Conservation (phyloP, 139 green algal genomes). For the Chara braunii region DNA sequence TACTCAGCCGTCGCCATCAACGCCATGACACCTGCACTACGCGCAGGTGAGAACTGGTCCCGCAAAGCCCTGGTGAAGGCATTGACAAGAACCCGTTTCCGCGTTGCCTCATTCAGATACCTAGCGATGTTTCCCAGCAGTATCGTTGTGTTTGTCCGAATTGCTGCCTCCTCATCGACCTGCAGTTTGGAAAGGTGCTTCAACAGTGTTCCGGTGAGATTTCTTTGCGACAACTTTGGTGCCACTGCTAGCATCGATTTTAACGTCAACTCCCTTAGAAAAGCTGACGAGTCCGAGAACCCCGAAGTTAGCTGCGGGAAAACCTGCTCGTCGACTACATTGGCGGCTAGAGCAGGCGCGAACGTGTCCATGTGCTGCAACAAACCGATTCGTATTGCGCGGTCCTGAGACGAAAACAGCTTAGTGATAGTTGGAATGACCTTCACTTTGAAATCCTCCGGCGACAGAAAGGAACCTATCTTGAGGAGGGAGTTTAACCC, state of each 20-base stretch:
- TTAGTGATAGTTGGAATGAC: constrained; percentile 77
- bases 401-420: constrained; percentile 81
- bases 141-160: constrained; percentile 97
- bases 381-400: constrained; percentile 69
- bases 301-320: constrained; percentile 58
- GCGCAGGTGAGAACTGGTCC: constrained; percentile 52
- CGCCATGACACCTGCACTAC: constrained; percentile 49
- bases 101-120: constrained; percentile 68
- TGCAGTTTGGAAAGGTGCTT: constrained; percentile 94
- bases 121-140: constrained; percentile 86
- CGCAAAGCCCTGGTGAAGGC: constrained; percentile 81
- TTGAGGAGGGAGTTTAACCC: constrained; percentile 72
- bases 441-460: constrained; percentile 63
- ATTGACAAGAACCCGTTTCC: constrained; percentile 84
- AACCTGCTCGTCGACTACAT: constrained; percentile 67
- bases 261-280: constrained; percentile 92
- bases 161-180: constrained; percentile 89
- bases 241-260: constrained; percentile 81
- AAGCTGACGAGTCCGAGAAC: constrained; percentile 81
- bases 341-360: constrained; percentile 36
- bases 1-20: constrained; percentile 62
- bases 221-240: constrained; percentile 72
- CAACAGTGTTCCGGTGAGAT: constrained; percentile 73
- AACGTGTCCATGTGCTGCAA: constrained; percentile 79
- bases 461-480: constrained; percentile 49